Conservation (phyloP, 2,329 filamentous ascomycete species). For the Colletotrichum gloeosporioides region DNA sequence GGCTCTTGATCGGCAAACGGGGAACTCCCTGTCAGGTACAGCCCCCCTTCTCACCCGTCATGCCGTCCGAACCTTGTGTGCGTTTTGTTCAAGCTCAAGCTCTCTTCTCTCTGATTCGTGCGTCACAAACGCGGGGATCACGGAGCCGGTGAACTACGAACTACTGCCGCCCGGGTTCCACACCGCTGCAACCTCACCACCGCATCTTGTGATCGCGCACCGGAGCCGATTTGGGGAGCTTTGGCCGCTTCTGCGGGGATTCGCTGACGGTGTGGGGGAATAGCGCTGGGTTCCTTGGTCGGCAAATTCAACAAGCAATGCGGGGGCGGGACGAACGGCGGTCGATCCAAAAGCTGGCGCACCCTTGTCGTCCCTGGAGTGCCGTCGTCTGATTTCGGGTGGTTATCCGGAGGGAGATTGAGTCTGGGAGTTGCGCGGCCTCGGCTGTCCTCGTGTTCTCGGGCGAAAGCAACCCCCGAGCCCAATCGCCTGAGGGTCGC, state of each 20-base stretch:
- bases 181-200: neutral
- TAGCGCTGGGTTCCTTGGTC: neutral
- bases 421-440: neutral
- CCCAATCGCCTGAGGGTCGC: neutral
- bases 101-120: neutral
- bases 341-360: neutral
- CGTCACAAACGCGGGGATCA: slow-evolving; percentile 5
- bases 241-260: neutral
- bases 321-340: slow-evolving; percentile 11
- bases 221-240: neutral
- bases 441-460: neutral
- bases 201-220: slow-evolving; percentile 10
- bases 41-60: neutral
- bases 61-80: neutral
- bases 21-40: neutral
- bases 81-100: neutral
- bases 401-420: neutral
- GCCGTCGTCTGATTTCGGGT: neutral
- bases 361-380: neutral
- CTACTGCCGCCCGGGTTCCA: neutral
- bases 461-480: slow-evolving; percentile 6
- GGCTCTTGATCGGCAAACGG: slow-evolving; percentile 2
- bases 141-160: slow-evolving; percentile 7
- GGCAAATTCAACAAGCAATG: slow-evolving; percentile 17
- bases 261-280: neutral